phyloP scores from a whole-genome alignment of 2,329 filamentous ascomycete species.

The Metarhizium sp. region DNA sequence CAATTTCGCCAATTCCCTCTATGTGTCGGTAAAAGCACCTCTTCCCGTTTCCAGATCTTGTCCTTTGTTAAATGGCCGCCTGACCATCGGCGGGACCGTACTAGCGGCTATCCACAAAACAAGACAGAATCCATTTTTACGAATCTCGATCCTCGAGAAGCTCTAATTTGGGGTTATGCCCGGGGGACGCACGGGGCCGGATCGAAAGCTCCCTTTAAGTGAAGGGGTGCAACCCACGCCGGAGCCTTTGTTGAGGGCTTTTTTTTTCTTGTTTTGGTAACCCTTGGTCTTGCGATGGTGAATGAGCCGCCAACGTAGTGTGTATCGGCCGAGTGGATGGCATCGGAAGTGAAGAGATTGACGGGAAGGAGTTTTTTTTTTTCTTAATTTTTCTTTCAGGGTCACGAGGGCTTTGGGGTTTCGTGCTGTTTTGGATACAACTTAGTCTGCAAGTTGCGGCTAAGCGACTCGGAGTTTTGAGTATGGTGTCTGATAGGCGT shows the following conservation, averaged over 20 bases:
- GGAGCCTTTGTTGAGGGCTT: background rate
- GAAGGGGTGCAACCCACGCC: background rate
- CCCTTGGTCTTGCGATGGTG: background rate
- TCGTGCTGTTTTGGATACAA: too few relatives aligned
- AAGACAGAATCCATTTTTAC: background rate
- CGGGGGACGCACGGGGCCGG: background rate
- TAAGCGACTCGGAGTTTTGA: too few relatives aligned
- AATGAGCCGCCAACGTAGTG: background rate
- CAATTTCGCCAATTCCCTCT: too few relatives aligned
- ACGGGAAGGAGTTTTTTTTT: background rate
- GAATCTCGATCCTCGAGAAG: background rate
- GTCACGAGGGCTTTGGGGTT: too few relatives aligned
- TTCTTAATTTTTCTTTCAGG: background rate
- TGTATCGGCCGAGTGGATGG: background rate
- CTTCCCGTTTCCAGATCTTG: too few relatives aligned
- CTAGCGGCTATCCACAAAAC: background rate
- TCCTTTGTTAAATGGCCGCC: too few relatives aligned
- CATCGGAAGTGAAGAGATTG: background rate
- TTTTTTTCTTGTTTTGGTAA: background rate
- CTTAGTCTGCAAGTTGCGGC: too few relatives aligned
- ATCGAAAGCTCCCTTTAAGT: background rate
- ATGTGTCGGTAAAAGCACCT: too few relatives aligned
- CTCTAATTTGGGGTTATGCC: background rate
- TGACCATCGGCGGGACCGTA: too few relatives aligned
- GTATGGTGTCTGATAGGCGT: too few relatives aligned